These are phyloP conservation scores for Aspergillus novofumigatus DNA, from an alignment of 2,329 filamentous ascomycete species.

Conservation along the genomic window DNA sequence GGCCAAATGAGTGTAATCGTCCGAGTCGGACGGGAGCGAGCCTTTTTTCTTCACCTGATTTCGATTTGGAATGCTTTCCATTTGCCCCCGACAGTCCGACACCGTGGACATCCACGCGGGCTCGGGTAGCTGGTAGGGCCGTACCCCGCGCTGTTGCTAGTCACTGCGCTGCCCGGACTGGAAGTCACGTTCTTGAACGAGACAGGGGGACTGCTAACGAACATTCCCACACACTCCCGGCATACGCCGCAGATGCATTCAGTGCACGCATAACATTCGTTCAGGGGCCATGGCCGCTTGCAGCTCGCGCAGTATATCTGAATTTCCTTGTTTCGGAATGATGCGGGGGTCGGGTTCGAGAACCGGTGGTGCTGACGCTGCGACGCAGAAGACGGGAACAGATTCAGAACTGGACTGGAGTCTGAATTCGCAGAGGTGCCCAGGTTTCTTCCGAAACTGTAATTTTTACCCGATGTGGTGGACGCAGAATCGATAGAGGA, in stretches of 20 bases:
- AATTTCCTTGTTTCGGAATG: constrained; percentile 49
- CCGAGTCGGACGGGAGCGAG: neutral
- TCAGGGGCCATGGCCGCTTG: constrained; percentile 68
- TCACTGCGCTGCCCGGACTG: constrained; percentile 27
- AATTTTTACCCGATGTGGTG: constrained; percentile 57
- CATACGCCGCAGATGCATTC: constrained; percentile 95
- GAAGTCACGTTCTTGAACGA: constrained; percentile 35
- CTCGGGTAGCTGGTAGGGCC: constrained; percentile 36
- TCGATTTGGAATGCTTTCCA: constrained; percentile 49
- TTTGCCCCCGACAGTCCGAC: constrained; percentile 42
- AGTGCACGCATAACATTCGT: constrained; percentile 87
- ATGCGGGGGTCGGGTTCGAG: constrained; percentile 52
- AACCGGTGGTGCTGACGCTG: constrained; percentile 39
- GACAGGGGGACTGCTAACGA: constrained; percentile 40
- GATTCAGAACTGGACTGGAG: constrained; percentile 52
- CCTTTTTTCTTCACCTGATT: constrained; percentile 34
- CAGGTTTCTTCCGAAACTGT: constrained; percentile 60
- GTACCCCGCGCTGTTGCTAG: constrained; percentile 20
- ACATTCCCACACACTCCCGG: constrained; percentile 67
- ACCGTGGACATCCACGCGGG: constrained; percentile 43
- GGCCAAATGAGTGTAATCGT: neutral
- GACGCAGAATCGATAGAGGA: constrained; percentile 59
- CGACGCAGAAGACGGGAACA: constrained; percentile 32
- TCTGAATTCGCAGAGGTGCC: constrained; percentile 67
- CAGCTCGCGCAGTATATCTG: constrained; percentile 94